Conservation (phyloP, 371 early-diverging fungal genomes). For the Zopfochytrium polystomum region DNA sequence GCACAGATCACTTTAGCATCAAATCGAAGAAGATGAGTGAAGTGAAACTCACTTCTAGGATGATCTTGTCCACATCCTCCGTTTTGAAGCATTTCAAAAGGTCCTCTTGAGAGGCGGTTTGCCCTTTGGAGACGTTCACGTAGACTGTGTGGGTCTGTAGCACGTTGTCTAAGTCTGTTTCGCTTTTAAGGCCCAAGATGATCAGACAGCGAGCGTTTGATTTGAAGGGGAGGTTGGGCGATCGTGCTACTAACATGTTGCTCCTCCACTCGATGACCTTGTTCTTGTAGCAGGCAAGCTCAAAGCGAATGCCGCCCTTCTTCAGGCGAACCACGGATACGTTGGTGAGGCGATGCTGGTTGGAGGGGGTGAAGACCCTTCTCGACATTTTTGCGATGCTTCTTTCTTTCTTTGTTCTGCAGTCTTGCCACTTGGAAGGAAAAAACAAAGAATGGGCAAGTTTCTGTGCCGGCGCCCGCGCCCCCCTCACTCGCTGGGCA, state of each 20-base stretch:
- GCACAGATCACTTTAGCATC: not conserved
- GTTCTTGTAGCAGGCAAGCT: slow-evolving; percentile 98
- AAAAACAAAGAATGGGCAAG: too few species aligned
- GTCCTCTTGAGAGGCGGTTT: slow-evolving; percentile 86
- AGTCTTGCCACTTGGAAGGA: too few species aligned
- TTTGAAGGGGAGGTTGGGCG: too few species aligned
- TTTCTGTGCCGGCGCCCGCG: too few species aligned
- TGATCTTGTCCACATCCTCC: slow-evolving; percentile 74
- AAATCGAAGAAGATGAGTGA: not conserved
- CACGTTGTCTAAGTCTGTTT: slow-evolving; percentile 94
- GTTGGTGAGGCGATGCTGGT: slow-evolving; percentile 70
- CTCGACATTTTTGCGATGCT: too few species aligned
- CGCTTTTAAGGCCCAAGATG: slow-evolving; percentile 66
- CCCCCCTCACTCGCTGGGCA: too few species aligned
- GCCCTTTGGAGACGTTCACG: slow-evolving; percentile 94
- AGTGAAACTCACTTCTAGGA: slow-evolving; percentile 63
- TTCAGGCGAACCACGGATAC: slow-evolving; percentile 92
- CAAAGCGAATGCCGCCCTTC: slow-evolving; percentile 95
- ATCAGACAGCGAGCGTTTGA: not conserved
- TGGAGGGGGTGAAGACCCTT: slow-evolving; percentile 24
- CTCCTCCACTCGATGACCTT: slow-evolving; percentile 97
- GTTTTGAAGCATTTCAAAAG: slow-evolving; percentile 85
- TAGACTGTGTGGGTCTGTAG: slow-evolving; percentile 91
- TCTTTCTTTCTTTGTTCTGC: too few species aligned
- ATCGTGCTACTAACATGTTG: too few species aligned